Base-by-base conservation (phyloP, 2,329 filamentous ascomycete genomes). In the Talaromyces amestolkiae region DNA sequence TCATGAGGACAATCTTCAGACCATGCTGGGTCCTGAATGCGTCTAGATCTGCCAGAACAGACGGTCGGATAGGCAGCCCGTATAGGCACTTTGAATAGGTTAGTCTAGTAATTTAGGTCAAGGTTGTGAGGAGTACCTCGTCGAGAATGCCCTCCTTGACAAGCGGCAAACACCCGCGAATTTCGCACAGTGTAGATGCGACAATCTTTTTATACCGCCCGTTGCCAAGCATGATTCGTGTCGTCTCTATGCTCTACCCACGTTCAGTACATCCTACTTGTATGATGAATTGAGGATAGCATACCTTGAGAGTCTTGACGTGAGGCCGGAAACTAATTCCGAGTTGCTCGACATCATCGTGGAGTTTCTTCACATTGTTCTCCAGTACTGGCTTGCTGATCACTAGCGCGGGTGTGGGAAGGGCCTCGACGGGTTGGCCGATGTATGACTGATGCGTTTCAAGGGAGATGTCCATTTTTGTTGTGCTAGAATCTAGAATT, bases 221-320 rank as follows among this genome's bases (percentile, higher is more conserved):
- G 24, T 74, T 69, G 0, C 70, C 77, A 6, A 82, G 74, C 78
- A 82, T 80, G 71, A 81, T 70, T 6, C 79, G 70, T 0, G 79
- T 81, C 22, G 74, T 70, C 63, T 75, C 74, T n/a, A 71, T 65
- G 11, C 69, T 69, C 71, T 69, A 24, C 3, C 10, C 31, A 15
- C 15, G 19, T 43, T 64, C 33, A 60, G 51, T n/a, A 51, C 19
- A 11, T 15, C 27, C 41, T 19, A 15, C 10, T 9, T 13, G 2
- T 7, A 41, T n/a, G 10, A 39, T 15, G 37, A 8, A 15, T 56
- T 17, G 22, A 6, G 2, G 6, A 15, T 17, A 10, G n/a, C 58
- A 2, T 45, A 78, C 80, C 74, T 82, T 82, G 27, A 81, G 72
- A 0, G 80, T 82, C 68, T 82, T 82, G n/a, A 82, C 76, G 68